Evolutionary conservation across 257 asterid species (phyloP).

Genomic region (Ajuga chamaepitys): DNA sequence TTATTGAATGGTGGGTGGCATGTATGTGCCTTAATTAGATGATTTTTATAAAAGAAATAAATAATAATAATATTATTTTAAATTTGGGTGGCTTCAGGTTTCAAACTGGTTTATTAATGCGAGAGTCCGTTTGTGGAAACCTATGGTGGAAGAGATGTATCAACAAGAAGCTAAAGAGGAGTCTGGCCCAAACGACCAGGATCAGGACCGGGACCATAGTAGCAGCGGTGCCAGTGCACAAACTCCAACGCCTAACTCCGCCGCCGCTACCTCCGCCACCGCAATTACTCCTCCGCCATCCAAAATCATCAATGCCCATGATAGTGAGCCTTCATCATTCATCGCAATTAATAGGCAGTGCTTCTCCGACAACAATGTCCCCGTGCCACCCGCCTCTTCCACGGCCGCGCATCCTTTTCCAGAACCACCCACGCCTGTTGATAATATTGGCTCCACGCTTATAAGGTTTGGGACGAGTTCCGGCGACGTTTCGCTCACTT

Average conservation of each 20-base stretch:
- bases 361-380: constrained; percentile 37
- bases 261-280: constrained; percentile 23
- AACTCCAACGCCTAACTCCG: constrained; percentile 38
- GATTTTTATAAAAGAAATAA: too few relatives aligned
- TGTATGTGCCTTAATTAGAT: too few relatives aligned
- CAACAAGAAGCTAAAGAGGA: constrained; percentile 88
- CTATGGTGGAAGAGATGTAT: constrained; percentile 99
- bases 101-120: constrained; percentile 99
- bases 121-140: constrained; percentile 99
- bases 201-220: constrained; percentile 36
- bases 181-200: constrained; percentile 15
- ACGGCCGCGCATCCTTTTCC: constrained; percentile 21
- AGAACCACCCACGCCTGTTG: too few relatives aligned
- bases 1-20: too few relatives aligned
- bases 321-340: constrained; percentile 60
- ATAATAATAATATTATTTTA: too few relatives aligned
- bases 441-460: constrained; percentile 28
- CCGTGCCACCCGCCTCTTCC: constrained; percentile 12
- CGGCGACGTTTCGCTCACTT: constrained; percentile 92
- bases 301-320: constrained; percentile 43
- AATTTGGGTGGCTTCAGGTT: constrained; percentile 42
- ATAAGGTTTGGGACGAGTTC: constrained; percentile 62
- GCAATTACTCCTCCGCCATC: constrained; percentile 30
- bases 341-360: constrained; percentile 42
- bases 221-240: constrained; percentile 46